These are phyloP conservation scores for Calycina herbarum DNA, from an alignment of 2,329 filamentous ascomycete genomes.

Conservation along the genomic window DNA sequence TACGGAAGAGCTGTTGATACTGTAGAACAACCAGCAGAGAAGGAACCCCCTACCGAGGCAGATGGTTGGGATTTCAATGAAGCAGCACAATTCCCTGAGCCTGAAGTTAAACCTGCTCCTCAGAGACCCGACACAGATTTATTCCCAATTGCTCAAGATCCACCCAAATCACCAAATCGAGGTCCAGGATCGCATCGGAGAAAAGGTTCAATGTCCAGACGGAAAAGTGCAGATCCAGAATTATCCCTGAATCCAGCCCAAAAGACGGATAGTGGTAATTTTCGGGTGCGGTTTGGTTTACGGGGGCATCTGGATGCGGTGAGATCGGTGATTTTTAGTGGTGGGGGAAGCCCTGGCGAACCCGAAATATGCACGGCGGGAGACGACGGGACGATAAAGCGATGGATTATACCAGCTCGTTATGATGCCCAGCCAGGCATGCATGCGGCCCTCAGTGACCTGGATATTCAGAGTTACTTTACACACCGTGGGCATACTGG, in stretches of 20 bases:
- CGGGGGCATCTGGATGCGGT: constrained; percentile 93
- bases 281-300: constrained; percentile 90
- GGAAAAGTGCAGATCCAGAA: constrained; percentile 69
- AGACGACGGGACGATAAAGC: constrained; percentile 93
- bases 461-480: constrained; percentile 91
- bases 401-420: constrained; percentile 88
- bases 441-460: constrained; percentile 56
- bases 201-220: constrained; percentile 75
- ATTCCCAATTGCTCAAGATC: constrained; percentile 79
- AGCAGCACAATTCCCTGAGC: constrained; percentile 59
- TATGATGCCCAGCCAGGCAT: constrained; percentile 63
- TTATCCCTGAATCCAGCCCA: constrained; percentile 53
- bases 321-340: constrained; percentile 92
- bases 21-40: constrained; percentile 43
- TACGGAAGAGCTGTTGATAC: constrained; percentile 52
- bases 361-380: constrained; percentile 96
- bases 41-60: constrained; percentile 51
- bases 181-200: constrained; percentile 69
- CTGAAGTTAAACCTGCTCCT: constrained; percentile 49
- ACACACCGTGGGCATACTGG: constrained; percentile 94
- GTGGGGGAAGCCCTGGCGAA: constrained; percentile 90
- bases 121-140: constrained; percentile 82
- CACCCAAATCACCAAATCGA: constrained; percentile 77
- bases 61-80: constrained; percentile 97
- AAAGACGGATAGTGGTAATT: constrained; percentile 71